phyloP scores from a whole-genome alignment of 108 stramenopile genomes.

The Nitzschia inconspicua region DNA sequence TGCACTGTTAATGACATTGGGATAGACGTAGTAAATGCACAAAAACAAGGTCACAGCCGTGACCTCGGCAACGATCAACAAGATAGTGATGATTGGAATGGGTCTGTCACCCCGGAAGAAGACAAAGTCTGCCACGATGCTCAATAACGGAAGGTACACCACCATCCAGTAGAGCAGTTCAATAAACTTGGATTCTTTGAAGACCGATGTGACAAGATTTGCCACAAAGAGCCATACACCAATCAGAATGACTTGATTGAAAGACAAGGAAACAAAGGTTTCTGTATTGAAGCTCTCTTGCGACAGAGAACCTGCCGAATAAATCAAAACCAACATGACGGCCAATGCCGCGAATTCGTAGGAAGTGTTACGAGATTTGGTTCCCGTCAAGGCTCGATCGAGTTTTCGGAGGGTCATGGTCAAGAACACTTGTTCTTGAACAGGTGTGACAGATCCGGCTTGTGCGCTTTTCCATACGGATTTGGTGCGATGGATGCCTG shows the following conservation, averaged over 20 bases:
- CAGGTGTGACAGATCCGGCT: too few relatives aligned
- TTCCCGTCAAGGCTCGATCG: conserved; percentile 24
- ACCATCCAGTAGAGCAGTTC: conserved; percentile 41
- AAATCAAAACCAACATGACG: conserved; percentile 11
- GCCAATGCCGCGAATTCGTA: not conserved
- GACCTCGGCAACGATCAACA: conserved; percentile 23
- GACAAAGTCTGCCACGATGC: conserved; percentile 15
- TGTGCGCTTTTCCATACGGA: too few relatives aligned
- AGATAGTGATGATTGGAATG: too few relatives aligned
- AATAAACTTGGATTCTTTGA: conserved; percentile 18
- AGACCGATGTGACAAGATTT: conserved; percentile 18
- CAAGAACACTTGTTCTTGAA: conserved; percentile 31
- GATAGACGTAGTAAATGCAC: conserved; percentile 26
- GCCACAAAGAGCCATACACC: not conserved
- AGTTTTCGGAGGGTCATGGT: conserved; percentile 37
- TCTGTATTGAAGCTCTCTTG: not conserved
- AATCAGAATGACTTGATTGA: not conserved
- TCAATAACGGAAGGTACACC: conserved; percentile 33
- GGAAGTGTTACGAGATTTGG: conserved; percentile 10
- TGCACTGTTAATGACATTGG: conserved; percentile 16
- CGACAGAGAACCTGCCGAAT: not conserved
- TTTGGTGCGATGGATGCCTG: too few relatives aligned
- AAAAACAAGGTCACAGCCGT: conserved; percentile 24
- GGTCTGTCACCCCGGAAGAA: too few relatives aligned
- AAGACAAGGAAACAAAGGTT: not conserved